phyloP scores from a whole-genome alignment of 208 protist species.

The Leptomonas seymouri region DNA sequence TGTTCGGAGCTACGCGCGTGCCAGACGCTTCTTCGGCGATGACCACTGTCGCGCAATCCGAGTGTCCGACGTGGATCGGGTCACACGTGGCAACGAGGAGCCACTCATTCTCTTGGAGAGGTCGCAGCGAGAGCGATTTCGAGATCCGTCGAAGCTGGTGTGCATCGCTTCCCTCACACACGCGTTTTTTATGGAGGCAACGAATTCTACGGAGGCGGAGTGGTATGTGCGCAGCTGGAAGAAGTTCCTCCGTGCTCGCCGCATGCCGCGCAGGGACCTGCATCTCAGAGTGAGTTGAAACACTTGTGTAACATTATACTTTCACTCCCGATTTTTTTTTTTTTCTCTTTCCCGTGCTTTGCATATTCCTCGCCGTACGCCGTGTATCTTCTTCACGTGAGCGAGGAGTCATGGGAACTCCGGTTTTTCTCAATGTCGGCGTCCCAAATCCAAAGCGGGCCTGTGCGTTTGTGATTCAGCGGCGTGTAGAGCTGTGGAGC shows the following conservation, averaged over 20 bases:
- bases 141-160: constrained; percentile 37
- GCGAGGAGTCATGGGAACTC: too few species aligned
- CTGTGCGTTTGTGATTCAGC: too few species aligned
- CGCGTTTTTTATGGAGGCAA: constrained; percentile 61
- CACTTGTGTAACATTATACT: constrained; percentile 9
- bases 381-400: constrained; percentile 13
- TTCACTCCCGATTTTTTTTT: not conserved
- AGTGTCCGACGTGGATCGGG: constrained; percentile 40
- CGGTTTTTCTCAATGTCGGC: too few species aligned
- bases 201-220: constrained; percentile 34
- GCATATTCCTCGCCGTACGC: not conserved
- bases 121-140: constrained; percentile 31
- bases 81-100: constrained; percentile 58
- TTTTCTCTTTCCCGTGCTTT: not conserved
- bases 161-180: constrained; percentile 56
- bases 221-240: constrained; percentile 39
- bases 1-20: constrained; percentile 37
- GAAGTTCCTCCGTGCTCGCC: constrained; percentile 15
- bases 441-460: too few species aligned
- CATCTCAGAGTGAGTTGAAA: not conserved
- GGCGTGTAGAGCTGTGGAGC: too few species aligned
- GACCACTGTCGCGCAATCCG: constrained; percentile 37
- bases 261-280: not conserved
- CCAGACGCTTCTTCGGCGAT: constrained; percentile 45
- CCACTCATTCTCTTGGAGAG: constrained; percentile 29